Base-by-base conservation (phyloP, 169 alveolate genomes). In the Cryptosporidium parvum region DNA sequence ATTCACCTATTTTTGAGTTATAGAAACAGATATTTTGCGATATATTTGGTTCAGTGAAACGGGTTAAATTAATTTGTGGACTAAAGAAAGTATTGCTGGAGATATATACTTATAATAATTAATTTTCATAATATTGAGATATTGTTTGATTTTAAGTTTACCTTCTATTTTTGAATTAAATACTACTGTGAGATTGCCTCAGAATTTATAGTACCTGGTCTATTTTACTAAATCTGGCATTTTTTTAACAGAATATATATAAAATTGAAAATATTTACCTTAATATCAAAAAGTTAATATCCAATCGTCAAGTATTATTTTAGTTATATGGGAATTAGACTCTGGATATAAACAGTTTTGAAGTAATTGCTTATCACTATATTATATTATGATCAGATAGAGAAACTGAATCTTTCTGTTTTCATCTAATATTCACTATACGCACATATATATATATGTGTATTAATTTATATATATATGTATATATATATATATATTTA, bases 221-320 rank as follows among this genome's bases (percentile, higher is more conserved):
- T 26, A 56, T 56, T 48, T 56, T 56, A 56, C 67, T 21, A 56
- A 56, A 56, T 56, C 35, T 56, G 67, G 67, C 67, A 56, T 56
- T 56, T 56, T 14, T 56, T 56, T 10, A 26, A 10, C 35, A 26
- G 0, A 8, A 5, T 56, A 56, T 23, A 23, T 56, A 52, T 21
- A 0, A 2, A 56, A 56, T 9, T n/a, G 21, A 21, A 48, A 48
- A 48, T 48, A 44, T 44, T 44, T 44, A 48, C n/a, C 56, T 0
- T 48, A 48, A 48, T 48, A 0, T 42, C 0, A 48, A 16, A 48
- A 48, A 14, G 18, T 48, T 16, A 48, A 56, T 26, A 8, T 26
- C 7, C n/a, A 5, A 56, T 3, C 31, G 23, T 26, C 67, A 21
- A 56, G 7, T 26, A 0, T 26, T 26, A 26, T 23, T n/a, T 56